Evolutionary conservation across 108 stramenopile species (phyloP).

Genomic region (Pseudonitzschia delicatissima): DNA sequence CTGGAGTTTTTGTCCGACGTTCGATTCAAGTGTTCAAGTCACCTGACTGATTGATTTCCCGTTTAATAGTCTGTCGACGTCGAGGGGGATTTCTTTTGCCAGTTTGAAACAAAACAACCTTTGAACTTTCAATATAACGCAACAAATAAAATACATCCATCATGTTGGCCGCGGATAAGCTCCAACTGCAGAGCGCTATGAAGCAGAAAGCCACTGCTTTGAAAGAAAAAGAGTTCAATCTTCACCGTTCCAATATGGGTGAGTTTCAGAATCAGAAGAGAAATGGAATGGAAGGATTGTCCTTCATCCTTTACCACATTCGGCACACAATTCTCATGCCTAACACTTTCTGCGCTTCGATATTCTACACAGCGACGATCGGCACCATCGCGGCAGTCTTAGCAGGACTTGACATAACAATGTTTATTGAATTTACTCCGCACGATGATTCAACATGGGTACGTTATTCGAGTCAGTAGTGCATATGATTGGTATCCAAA

Average conservation of each 20-base stretch:
- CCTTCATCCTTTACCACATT: background rate
- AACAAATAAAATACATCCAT: no score
- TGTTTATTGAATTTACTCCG: constrained; percentile 90
- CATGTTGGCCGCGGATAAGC: constrained; percentile 90
- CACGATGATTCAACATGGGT: constrained; percentile 67
- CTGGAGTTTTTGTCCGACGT: no score
- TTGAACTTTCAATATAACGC: no score
- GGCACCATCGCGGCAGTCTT: constrained; percentile 90
- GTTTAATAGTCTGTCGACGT: no score
- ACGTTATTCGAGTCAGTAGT: no score
- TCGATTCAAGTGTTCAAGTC: no score
- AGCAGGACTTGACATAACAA: constrained; percentile 87
- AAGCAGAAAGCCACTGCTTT: constrained; percentile 89
- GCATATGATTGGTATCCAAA: background rate
- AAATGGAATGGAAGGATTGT: background rate
- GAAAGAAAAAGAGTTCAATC: constrained; percentile 92
- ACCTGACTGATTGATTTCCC: no score
- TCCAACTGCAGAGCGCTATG: constrained; percentile 79
- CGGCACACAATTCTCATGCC: no score
- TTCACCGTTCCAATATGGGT: constrained; percentile 86
- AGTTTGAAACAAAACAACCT: no score
- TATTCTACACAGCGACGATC: constrained; percentile 45
- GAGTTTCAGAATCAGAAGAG: constrained; percentile 15
- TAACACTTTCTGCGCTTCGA: background rate
- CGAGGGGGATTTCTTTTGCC: no score